Evolutionary conservation across 1,139 yeast species (phyloP), one percentile per base, ranked within the genome.

Genomic region (Geotrichum fermentans): DNA sequence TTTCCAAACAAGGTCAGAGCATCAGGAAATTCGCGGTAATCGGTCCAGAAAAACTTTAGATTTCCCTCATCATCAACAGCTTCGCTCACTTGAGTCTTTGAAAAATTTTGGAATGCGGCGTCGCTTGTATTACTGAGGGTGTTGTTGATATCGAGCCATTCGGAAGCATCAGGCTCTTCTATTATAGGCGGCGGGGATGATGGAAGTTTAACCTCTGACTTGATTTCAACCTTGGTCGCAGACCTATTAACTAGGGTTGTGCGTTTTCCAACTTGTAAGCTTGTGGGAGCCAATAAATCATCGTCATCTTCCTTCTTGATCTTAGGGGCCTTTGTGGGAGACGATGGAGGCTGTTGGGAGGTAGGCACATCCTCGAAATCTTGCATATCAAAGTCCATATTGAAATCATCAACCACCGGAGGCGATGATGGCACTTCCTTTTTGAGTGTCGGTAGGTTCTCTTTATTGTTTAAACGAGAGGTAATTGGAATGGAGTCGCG

Each of bases 21-120:
- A 55, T 77, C 76, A 51, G 83, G 88, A 18, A 83, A 78, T 62
- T 92, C 97, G 40, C 85, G 75, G 64, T 81, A 89, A 64, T 94
- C 99, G 35, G 85, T 70, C 97, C 97, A 94, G 63, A 77, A 92
- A 81, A 92, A 82, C 59, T 79, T 77, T 61, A 89, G 74, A 2
- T 75, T 63, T 44, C 73, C 76, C 1, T 74, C 73, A 1, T 69
- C 69, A 3, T 67, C 61, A 4, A 53, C 44, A 11, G 56, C 56
- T 8, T 56, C 58, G 10, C 40, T 45, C 1, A 52, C 41, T 21
- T 47, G 41, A 16, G 53, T 37, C 18, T 49, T 44, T 28, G 40
- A 29, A 7, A 33, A 36, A 16, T 47, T 42, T 20, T 47, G 36
- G 29, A 47, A 47, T 6, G 39, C 22, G 13, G 34, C 22, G 6